Evolutionary conservation across 495 filamentous ascomycete genomes (phyloP).

Genomic region (Xylaria longipes): DNA sequence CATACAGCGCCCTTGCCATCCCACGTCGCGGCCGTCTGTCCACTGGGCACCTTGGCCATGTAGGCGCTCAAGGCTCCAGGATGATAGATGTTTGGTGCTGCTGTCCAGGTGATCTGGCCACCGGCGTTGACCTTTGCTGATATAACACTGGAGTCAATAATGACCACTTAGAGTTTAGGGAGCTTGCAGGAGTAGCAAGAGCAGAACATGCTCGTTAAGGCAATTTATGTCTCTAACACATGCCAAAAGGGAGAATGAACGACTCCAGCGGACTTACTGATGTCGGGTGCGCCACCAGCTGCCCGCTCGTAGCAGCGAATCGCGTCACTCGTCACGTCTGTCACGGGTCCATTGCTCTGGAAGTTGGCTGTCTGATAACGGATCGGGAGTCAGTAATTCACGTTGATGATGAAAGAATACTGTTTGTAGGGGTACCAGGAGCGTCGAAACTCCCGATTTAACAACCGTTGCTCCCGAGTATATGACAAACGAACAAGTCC

Average conservation of each 20-base stretch:
- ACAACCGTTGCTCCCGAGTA: neutral
- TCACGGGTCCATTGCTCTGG: constrained; percentile 60
- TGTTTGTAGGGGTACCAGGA: neutral
- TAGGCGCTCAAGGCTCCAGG: constrained; percentile 59
- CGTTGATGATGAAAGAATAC: neutral
- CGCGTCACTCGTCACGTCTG: constrained; percentile 52
- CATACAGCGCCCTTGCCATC: constrained; percentile 58
- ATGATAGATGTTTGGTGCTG: constrained; percentile 54
- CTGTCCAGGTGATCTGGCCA: constrained; percentile 50
- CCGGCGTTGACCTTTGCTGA: constrained; percentile 57
- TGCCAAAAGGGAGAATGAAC: no score
- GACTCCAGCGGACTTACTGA: no score
- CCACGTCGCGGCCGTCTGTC: constrained; percentile 51
- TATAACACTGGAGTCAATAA: no score
- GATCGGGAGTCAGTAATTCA: neutral
- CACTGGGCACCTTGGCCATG: constrained; percentile 60
- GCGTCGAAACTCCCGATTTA: neutral
- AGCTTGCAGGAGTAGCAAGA: no score
- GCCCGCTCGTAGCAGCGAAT: constrained; percentile 60
- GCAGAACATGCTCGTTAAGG: no score
- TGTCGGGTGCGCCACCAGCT: constrained; percentile 47
- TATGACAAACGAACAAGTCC: neutral
- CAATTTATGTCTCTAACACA: no score
- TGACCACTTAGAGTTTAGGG: no score
- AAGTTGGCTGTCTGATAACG: constrained; percentile 48